Conservation (phyloP, 2,329 filamentous ascomycete genomes). For the Emergomyces pasteurianus region DNA sequence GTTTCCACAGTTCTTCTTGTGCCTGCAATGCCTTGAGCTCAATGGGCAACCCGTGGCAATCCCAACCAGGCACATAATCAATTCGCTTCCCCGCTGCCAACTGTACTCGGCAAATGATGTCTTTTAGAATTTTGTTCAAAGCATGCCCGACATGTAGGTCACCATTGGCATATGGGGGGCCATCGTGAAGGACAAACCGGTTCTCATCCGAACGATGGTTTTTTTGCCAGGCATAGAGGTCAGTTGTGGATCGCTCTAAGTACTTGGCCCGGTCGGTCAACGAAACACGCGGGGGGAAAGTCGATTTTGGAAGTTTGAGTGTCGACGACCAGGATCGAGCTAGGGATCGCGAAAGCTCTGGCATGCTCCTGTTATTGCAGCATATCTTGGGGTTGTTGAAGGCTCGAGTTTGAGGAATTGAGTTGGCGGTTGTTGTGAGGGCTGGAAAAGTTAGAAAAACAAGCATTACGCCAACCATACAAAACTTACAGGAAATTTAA, state of each 20-base stretch:
- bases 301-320: slow-evolving; percentile 61
- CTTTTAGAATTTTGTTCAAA: slow-evolving; percentile 93
- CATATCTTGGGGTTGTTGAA: slow-evolving; percentile 3
- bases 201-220: slow-evolving; percentile 39
- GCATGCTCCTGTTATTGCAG: slow-evolving; percentile 10
- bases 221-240: slow-evolving; percentile 81
- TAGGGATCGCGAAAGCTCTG: slow-evolving; percentile 10
- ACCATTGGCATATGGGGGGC: slow-evolving; percentile 93
- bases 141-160: slow-evolving; percentile 85
- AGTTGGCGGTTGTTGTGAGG: not conserved
- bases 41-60: slow-evolving; percentile 93
- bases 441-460: not conserved
- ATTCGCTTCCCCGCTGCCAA: slow-evolving; percentile 66
- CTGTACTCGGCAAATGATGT: slow-evolving; percentile 75
- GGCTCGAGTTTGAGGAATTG: not conserved
- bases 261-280: slow-evolving; percentile 41
- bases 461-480: too few relatives aligned
- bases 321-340: slow-evolving; percentile 52
- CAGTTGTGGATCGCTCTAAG: slow-evolving; percentile 68
- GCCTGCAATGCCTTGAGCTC: slow-evolving; percentile 81
- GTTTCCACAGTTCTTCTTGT: slow-evolving; percentile 31
- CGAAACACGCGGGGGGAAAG: slow-evolving; percentile 46
- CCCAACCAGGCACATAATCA: slow-evolving; percentile 84
- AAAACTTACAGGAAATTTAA: too few relatives aligned
- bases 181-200: slow-evolving; percentile 77